Conservation (phyloP, 1,139 yeast species). For the Magnusiomyces paraingens region DNA sequence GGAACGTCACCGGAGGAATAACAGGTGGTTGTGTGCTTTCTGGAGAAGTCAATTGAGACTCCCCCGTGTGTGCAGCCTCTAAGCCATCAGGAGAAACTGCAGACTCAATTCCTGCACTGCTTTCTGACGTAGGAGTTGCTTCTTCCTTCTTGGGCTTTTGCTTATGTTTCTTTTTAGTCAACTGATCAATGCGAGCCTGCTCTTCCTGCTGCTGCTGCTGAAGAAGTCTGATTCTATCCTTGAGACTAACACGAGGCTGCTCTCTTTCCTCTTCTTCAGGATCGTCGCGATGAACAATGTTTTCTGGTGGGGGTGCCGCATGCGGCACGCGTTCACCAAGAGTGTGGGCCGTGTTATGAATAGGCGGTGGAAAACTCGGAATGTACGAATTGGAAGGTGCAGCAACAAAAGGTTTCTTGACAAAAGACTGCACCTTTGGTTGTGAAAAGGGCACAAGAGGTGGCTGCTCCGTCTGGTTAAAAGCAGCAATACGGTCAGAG, state of each 20-base stretch:
- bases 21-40: not conserved
- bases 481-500: constrained; percentile 41
- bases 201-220: constrained; percentile 81
- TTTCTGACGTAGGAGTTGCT: not conserved
- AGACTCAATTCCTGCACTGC: not conserved
- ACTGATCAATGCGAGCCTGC: constrained; percentile 65
- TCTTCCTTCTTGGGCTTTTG: constrained; percentile 16
- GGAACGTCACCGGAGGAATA: not conserved
- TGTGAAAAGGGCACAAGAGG: constrained; percentile 29
- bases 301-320: constrained; percentile 21
- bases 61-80: constrained; percentile 7
- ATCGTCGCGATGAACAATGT: constrained; percentile 13
- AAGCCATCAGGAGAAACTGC: not conserved
- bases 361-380: constrained; percentile 19
- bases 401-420: constrained; percentile 37
- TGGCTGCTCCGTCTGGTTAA: constrained; percentile 38
- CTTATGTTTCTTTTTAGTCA: constrained; percentile 52
- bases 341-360: constrained; percentile 15
- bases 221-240: constrained; percentile 77
- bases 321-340: constrained; percentile 16
- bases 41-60: not conserved
- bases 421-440: constrained; percentile 34
- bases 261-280: constrained; percentile 38
- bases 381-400: constrained; percentile 40
- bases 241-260: constrained; percentile 71